Evolutionary conservation across 2,329 filamentous ascomycete species (phyloP).

Genomic region (Dactylellina leptospora): DNA sequence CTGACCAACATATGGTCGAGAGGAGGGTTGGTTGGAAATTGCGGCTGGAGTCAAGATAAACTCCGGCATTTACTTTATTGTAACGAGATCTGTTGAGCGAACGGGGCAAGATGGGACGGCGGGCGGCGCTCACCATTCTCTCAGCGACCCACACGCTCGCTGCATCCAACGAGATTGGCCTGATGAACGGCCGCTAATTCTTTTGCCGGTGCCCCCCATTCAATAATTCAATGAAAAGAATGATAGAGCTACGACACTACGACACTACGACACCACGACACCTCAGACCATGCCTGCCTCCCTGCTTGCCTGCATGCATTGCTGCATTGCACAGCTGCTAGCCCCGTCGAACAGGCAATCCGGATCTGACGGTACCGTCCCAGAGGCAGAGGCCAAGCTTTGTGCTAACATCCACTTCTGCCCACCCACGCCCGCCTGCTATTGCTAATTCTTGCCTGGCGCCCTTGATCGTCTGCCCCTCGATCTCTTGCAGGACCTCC

Average conservation of each 20-base stretch:
- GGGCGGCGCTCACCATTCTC: slow-evolving; percentile 50
- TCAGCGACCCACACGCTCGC: too few relatives aligned
- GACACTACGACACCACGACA: too few relatives aligned
- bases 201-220: slow-evolving; percentile 15
- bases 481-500: slow-evolving; percentile 45
- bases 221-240: not conserved
- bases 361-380: slow-evolving; percentile 51
- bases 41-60: slow-evolving; percentile 45
- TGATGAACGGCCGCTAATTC: slow-evolving; percentile 38
- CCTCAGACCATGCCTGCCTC: not conserved
- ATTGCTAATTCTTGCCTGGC: not conserved
- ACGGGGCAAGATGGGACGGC: slow-evolving; percentile 42
- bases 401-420: slow-evolving; percentile 40
- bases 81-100: slow-evolving; percentile 12
- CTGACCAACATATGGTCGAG: slow-evolving; percentile 11
- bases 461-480: slow-evolving; percentile 27
- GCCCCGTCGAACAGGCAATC: slow-evolving; percentile 25
- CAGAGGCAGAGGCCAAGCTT: slow-evolving; percentile 39
- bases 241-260: too few relatives aligned
- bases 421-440: slow-evolving; percentile 37
- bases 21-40: slow-evolving; percentile 26
- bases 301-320: too few relatives aligned
- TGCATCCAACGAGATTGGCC: too few relatives aligned
- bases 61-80: slow-evolving; percentile 20
- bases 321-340: not conserved